Percentiles rank a stretch among this genome's conserved stretches.
Evolutionary conservation across 2,329 filamentous ascomycete genomes (phyloP).

Genomic region (Epichloe uncinata): DNA sequence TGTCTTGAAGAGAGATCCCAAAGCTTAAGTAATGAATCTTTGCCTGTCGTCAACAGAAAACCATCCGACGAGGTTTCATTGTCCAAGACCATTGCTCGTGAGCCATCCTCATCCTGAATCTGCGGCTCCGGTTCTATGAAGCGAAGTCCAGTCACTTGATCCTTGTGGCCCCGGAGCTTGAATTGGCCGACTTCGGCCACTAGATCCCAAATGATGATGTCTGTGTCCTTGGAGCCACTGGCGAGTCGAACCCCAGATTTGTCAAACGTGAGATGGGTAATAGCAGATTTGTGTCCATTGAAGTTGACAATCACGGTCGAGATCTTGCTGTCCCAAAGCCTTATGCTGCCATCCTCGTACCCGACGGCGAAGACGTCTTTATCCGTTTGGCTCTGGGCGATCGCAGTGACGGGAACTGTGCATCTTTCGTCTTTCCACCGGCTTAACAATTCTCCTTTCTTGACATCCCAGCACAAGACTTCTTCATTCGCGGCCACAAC

Average conservation of each 20-base stretch:
- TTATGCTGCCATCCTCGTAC: conserved; percentile 89
- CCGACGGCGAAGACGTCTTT: conserved; percentile 88
- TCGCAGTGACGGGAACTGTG: conserved; percentile 70
- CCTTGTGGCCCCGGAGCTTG: conserved; percentile 89
- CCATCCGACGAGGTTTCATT: conserved; percentile 40
- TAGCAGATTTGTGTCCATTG: conserved; percentile 91
- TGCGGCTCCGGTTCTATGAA: conserved; percentile 55
- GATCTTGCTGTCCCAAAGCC: conserved; percentile 89
- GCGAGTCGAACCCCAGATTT: conserved; percentile 75
- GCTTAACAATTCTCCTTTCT: conserved; percentile 78
- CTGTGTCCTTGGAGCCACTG: conserved; percentile 86
- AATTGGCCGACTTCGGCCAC: conserved; percentile 87
- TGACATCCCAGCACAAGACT: conserved; percentile 91
- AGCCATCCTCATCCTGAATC: conserved; percentile 37
- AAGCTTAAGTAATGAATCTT: conserved; percentile 91
- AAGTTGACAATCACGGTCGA: conserved; percentile 84
- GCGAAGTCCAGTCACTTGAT: conserved; percentile 78
- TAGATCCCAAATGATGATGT: conserved; percentile 93
- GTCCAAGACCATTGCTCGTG: conserved; percentile 41
- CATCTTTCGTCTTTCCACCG: conserved; percentile 78
- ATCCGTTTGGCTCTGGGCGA: conserved; percentile 79
- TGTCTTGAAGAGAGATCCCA: conserved; percentile 90
- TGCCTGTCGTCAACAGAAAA: conserved; percentile 81
- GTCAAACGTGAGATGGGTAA: conserved; percentile 79
- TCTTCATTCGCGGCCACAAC: conserved; percentile 89